A percentile compares a stretch with the other conserved stretches of the same genome.
Conservation (phyloP, 176 grass and related monocot species). For the Triticum aestivum region DNA sequence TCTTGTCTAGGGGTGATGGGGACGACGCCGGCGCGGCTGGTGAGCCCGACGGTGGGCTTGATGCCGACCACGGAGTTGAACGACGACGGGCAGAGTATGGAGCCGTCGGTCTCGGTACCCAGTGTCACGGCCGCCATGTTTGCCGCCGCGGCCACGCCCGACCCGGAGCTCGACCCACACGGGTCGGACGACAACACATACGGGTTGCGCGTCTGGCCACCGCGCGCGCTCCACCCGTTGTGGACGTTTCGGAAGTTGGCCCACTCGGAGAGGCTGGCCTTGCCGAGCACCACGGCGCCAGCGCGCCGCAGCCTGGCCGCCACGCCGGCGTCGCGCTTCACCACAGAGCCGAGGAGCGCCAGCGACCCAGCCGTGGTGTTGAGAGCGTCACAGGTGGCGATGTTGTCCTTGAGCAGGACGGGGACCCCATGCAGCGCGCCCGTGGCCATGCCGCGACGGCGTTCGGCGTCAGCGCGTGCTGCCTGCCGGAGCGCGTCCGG, state of each 20-base stretch:
- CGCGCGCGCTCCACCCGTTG: conserved; percentile 51
- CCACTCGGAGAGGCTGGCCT: conserved; percentile 63
- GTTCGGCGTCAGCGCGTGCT: conserved; percentile 24
- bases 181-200: conserved; percentile 31
- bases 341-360: conserved; percentile 53
- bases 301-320: conserved; percentile 37
- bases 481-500: conserved; percentile 45
- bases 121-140: conserved; percentile 55
- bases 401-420: conserved; percentile 66
- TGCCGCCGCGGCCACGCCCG: conserved; percentile 50
- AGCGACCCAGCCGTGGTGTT: conserved; percentile 74
- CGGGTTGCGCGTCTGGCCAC: conserved; percentile 50
- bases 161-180: conserved; percentile 40
- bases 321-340: conserved; percentile 54
- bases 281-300: conserved; percentile 62
- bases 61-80: conserved; percentile 53
- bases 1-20: conserved; percentile 42
- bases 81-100: conserved; percentile 50
- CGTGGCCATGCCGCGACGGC: background rate
- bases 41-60: conserved; percentile 51
- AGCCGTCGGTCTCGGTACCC: conserved; percentile 58
- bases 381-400: conserved; percentile 43
- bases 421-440: conserved; percentile 49
- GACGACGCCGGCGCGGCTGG: conserved; percentile 52
- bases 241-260: conserved; percentile 33